Evolutionary conservation across 2,329 filamentous ascomycete species (phyloP), one percentile per base, ranked within the genome.

Genomic region (Emmonsiellopsis sp.): DNA sequence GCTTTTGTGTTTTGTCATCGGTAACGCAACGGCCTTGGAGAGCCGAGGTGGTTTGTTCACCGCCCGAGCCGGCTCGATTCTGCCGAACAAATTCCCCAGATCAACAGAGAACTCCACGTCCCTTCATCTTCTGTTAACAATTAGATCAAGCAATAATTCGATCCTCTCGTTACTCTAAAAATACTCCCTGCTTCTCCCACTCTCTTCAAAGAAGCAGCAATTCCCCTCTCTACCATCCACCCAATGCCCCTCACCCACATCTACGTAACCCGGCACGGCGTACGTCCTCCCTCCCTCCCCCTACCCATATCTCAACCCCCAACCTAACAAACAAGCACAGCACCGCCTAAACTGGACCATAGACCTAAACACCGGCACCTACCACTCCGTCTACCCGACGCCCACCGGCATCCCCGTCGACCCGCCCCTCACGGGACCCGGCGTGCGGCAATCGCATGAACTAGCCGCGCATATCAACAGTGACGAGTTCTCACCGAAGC

Each of bases 291-390:
- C 37, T 6, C 44, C 37, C 37, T 26, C n/a, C 40, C 42, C 41
- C 35, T 32, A 38, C 30, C 41, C 47, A 30, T 34, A 48, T 55
- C 9, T 30, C 30, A 32, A 54, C 10, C 37, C 45, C 53, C 47
- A 31, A 37, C 46, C 54, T 45, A 16, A 40, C 38, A 31, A 8
- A 40, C 16, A 51, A 26, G 11, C 32, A 20, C 44, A 94, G 91
- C 95, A 95, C 71, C 89, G 93, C 58, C 85, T 87, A 59, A 90
- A 87, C 68, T 97, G 91, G 89, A 82, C 82, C 43, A 88, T 97
- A 56, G 85, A 97, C 71, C 82, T 84, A 45, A 74, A 79, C 57
- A 92, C 88, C 38, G 92, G 93, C 51, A 79, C 78, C 61, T 97
- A 97, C 75, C 80, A 79, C 52, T 76, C 86, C 26, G 77, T 77